Base-by-base conservation (phyloP, 176 grass and related monocot genomes). In the Pontederia crassipes region DNA sequence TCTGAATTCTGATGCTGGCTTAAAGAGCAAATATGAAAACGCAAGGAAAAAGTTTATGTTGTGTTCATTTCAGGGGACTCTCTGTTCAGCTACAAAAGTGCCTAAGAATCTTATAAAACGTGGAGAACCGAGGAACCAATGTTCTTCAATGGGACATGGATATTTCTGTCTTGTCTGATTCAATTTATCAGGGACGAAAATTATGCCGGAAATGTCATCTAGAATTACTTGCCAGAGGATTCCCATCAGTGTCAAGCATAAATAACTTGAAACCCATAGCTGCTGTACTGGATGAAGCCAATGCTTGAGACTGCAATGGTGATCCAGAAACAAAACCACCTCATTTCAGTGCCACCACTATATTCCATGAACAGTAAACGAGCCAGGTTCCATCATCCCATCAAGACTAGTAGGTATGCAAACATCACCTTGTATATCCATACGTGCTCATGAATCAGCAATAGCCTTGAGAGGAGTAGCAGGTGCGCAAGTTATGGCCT, bases 351-450 rank as follows among this genome's bases (percentile, higher is more conserved):
- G 28, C 87, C 92, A 56, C 87, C 87, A 68, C 87, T 91, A 24
- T 91, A 97, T 48, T 97, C 92, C 1, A 97, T 91, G 45, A 97
- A 97, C 84, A 90, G 88, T 91, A 69, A 97, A 87, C 75, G 91
- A 87, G 84, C 87, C 91, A 54, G 92, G 92, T 52, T 87, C 87
- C 87, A 97, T 97, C 92, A 97, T 97, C 92, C 92, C 91, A 72
- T 87, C 92, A 60, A 97, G 87, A 69, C 88, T 97, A 73, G 92
- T 91, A 75, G 87, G 91, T 40, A 83, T 79, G 80, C 88, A 79
- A 76, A 88, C 87, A 81, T 97, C 87, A 74, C 93, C 87, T 60
- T 64, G 76, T 59, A 97, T 85, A 79, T 97, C 93, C 93, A 97
- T 79, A 79, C 88, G 87, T 64, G 80, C 78, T 87, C 93, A 97